Evolutionary conservation across 2,329 filamentous ascomycete species (phyloP).

Genomic region (Epichloe gansuensis): DNA sequence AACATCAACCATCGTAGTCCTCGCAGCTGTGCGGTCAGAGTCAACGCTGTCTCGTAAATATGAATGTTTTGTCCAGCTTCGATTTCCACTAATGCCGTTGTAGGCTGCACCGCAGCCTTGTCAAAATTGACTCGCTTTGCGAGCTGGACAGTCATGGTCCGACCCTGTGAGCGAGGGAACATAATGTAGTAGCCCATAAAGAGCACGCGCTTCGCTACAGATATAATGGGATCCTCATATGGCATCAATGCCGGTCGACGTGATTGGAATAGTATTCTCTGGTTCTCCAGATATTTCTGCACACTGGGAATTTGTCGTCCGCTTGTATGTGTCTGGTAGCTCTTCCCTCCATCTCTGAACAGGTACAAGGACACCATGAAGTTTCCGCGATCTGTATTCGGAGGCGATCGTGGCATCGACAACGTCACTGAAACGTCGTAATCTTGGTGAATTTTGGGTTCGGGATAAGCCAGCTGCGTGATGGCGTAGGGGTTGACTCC

Average conservation of each 20-base stretch:
- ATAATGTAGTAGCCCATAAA: conserved; percentile 60
- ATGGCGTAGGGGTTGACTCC: conserved; percentile 42
- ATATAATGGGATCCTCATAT: conserved; percentile 61
- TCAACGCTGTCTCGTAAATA: conserved; percentile 58
- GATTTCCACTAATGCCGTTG: conserved; percentile 47
- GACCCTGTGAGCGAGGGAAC: conserved; percentile 50
- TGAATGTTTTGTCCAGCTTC: conserved; percentile 60
- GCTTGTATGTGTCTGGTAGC: neutral
- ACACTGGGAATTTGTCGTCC: conserved; percentile 4
- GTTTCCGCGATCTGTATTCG: conserved; percentile 70
- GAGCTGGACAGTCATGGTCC: conserved; percentile 54
- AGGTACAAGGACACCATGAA: conserved; percentile 85
- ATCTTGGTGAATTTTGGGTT: conserved; percentile 57
- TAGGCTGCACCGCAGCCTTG: conserved; percentile 27
- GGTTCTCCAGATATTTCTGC: conserved; percentile 24
- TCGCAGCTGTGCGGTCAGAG: conserved; percentile 60
- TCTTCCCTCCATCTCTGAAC: conserved; percentile 26
- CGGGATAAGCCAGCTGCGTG: conserved; percentile 30
- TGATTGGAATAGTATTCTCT: conserved; percentile 44
- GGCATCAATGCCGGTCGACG: conserved; percentile 68
- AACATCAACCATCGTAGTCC: conserved; percentile 83
- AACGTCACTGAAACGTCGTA: conserved; percentile 77
- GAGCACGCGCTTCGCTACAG: conserved; percentile 45
- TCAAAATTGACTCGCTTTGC: conserved; percentile 61
- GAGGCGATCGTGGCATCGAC: conserved; percentile 62